phyloP scores from a whole-genome alignment of 2,329 filamentous ascomycete genomes.

The Nemania sp. region DNA sequence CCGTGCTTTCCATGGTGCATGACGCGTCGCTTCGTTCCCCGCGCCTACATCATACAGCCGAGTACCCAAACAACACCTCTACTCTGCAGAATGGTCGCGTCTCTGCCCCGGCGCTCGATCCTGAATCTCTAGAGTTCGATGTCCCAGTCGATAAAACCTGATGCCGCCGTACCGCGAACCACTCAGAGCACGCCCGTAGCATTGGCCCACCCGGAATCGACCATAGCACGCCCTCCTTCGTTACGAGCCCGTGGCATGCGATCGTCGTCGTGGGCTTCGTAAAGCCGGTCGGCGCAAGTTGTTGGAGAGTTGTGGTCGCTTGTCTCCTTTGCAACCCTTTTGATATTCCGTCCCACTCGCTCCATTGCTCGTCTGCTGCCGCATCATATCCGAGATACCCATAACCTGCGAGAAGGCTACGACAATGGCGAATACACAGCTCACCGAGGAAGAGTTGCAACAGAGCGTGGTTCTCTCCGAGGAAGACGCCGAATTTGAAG shows the following conservation, averaged over 20 bases:
- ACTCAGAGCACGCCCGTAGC: constrained; percentile 10
- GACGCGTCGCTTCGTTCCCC: constrained; percentile 29
- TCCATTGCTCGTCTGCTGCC: constrained; percentile 1
- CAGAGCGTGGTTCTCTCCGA: constrained; percentile 59
- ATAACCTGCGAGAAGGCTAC: not conserved
- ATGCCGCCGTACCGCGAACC: constrained; percentile 17
- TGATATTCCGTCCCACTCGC: not conserved
- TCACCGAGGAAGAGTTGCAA: constrained; percentile 62
- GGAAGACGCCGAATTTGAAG: constrained; percentile 46
- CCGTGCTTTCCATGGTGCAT: constrained; percentile 2
- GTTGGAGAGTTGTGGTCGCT: constrained; percentile 28
- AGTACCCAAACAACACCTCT: not conserved
- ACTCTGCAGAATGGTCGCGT: constrained; percentile 21
- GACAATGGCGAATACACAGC: constrained; percentile 55
- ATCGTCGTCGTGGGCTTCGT: constrained; percentile 32
- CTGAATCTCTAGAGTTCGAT: constrained; percentile 10
- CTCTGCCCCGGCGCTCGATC: constrained; percentile 8
- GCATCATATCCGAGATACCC: not conserved
- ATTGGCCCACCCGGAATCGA: not conserved
- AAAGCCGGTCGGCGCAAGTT: constrained; percentile 27
- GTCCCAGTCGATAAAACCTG: constrained; percentile 9
- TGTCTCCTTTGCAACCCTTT: not conserved
- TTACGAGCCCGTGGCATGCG: constrained; percentile 8
- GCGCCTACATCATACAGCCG: not conserved
- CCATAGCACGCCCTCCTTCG: not conserved